A percentile compares a stretch with the other conserved stretches of the same genome.
Evolutionary conservation across 305 asterid species (phyloP).

Genomic region (Caryopteris hybrid): DNA sequence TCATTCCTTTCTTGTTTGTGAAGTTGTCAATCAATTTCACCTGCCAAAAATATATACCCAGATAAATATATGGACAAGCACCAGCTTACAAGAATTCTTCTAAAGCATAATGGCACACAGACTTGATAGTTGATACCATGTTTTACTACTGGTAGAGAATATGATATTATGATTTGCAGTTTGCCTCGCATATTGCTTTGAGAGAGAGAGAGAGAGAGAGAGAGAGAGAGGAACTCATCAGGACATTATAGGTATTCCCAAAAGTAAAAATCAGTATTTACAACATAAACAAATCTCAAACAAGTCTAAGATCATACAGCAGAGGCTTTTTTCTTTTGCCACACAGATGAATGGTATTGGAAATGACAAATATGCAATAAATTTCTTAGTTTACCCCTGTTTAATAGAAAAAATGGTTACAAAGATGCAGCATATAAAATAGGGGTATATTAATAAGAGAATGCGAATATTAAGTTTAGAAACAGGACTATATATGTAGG

Average conservation of each 20-base stretch:
- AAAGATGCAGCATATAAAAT: background rate
- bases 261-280: background rate
- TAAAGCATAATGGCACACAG: background rate
- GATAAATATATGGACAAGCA: background rate
- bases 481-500: background rate
- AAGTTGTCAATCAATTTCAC: slow-evolving; percentile 67
- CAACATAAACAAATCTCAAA: background rate
- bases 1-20: slow-evolving; percentile 79
- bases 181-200: background rate
- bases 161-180: background rate
- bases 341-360: background rate
- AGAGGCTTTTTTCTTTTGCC: background rate
- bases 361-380: background rate
- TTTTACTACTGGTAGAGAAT: background rate
- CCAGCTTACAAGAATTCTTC: background rate
- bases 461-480: background rate
- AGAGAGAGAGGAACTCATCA: too few species aligned
- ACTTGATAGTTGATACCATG: background rate
- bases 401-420: background rate
- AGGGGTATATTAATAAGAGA: background rate
- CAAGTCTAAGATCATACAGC: background rate
- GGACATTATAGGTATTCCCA: background rate
- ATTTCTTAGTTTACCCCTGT: background rate
- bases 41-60: slow-evolving; percentile 24
- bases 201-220: background rate